Conservation (phyloP, 2,329 filamentous ascomycete species). For the Pyrenophora teres region DNA sequence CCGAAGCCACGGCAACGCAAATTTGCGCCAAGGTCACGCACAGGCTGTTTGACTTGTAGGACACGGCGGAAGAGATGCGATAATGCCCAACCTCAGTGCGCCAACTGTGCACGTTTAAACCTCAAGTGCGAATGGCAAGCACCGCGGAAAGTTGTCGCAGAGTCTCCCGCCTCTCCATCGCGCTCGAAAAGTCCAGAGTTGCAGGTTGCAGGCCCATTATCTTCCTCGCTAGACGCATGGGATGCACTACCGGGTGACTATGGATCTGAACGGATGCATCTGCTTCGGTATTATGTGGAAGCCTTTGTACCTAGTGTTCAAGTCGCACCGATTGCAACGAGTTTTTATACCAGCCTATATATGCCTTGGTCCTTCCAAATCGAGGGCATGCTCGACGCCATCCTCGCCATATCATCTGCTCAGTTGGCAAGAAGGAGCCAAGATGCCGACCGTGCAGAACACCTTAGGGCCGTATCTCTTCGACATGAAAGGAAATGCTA, state of each 20-base stretch:
- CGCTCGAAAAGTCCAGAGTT: constrained; percentile 20
- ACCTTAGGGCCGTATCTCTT: constrained; percentile 36
- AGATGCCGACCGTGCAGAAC: constrained; percentile 33
- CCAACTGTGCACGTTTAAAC: constrained; percentile 44
- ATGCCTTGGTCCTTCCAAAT: constrained; percentile 45
- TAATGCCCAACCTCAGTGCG: constrained; percentile 39
- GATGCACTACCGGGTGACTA: constrained; percentile 34
- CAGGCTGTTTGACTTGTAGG: constrained; percentile 45
- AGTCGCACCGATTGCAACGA: constrained; percentile 41
- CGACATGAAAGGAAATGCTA: constrained; percentile 43
- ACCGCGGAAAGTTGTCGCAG: constrained; percentile 30
- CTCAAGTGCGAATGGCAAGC: constrained; percentile 44
- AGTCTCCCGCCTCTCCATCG: constrained; percentile 5
- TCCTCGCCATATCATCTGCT: constrained; percentile 42
- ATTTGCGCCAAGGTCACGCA: constrained; percentile 44
- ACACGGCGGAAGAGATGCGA: constrained; percentile 44
- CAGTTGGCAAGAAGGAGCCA: constrained; percentile 40
- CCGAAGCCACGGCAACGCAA: constrained; percentile 41
- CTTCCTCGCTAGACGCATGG: constrained; percentile 36
- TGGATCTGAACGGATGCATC: constrained; percentile 32
- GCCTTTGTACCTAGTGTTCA: constrained; percentile 45
- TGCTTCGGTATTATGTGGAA: constrained; percentile 44
- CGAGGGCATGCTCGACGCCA: constrained; percentile 44
- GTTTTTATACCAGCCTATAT: constrained; percentile 44
- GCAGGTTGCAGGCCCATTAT: constrained; percentile 21